Evolutionary conservation across 768 basidiomycete genomes (phyloP).

Genomic region (Lactarius trivialis): DNA sequence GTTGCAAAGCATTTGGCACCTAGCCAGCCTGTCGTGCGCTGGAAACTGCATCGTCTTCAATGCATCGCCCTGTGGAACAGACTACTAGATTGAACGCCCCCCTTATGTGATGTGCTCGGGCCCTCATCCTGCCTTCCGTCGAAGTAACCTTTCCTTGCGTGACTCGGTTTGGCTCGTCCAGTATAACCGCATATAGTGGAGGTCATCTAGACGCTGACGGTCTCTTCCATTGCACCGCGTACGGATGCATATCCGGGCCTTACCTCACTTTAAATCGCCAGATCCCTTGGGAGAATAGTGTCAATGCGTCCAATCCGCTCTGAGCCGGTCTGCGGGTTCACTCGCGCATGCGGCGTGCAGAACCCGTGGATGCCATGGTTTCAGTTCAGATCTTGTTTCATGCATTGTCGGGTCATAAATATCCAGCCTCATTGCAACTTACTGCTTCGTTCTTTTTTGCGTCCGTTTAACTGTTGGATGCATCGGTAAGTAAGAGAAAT

Average conservation of each 20-base stretch:
- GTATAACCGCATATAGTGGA: slow-evolving; percentile 10
- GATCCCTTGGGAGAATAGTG: slow-evolving; percentile 17
- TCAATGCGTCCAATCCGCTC: slow-evolving; percentile 12
- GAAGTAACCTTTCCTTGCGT: slow-evolving; percentile 8
- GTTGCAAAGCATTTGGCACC: background rate
- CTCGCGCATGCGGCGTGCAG: slow-evolving; percentile 14
- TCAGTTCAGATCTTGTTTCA: slow-evolving; percentile 23
- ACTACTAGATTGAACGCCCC: background rate
- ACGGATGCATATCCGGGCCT: slow-evolving; percentile 13
- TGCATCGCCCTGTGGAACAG: background rate
- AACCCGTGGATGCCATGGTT: slow-evolving; percentile 22
- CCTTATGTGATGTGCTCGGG: background rate
- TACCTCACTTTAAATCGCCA: slow-evolving; percentile 16
- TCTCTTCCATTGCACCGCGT: slow-evolving; percentile 14
- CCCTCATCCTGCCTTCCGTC: background rate
- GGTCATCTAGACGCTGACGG: background rate
- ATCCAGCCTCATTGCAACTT: slow-evolving; percentile 23
- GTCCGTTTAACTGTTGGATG: slow-evolving; percentile 19
- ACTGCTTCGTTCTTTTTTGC: slow-evolving; percentile 22
- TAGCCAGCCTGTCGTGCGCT: background rate
- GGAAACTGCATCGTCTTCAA: background rate
- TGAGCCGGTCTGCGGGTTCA: slow-evolving; percentile 20
- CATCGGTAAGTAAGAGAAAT: slow-evolving; percentile 21
- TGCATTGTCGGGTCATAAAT: slow-evolving; percentile 24
- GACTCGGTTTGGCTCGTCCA: slow-evolving; percentile 6